phyloP scores from a whole-genome alignment of 179 eudicot species.

The Heliamphora pulchella region DNA sequence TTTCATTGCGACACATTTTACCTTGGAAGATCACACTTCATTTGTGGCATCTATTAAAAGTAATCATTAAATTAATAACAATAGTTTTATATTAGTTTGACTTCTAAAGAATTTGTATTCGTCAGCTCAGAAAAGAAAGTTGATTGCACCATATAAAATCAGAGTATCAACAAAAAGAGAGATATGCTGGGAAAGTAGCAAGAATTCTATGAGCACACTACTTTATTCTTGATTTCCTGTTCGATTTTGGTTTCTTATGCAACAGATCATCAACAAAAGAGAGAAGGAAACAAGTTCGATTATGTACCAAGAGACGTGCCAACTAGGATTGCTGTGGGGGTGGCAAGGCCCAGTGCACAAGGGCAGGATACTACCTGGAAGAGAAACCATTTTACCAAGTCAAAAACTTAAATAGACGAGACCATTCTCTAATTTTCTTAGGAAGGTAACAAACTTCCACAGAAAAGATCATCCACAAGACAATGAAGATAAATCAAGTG shows the following conservation, averaged over 20 bases:
- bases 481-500: neutral
- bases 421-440: neutral
- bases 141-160: neutral
- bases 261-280: neutral
- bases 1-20: neutral
- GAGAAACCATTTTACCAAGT: conserved; percentile 13
- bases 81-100: neutral
- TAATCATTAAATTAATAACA: neutral
- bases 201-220: neutral
- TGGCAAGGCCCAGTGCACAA: conserved; percentile 97
- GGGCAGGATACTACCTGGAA: conserved; percentile 95
- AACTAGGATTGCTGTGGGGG: conserved; percentile 94
- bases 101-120: neutral
- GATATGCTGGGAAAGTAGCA: neutral
- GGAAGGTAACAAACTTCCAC: conserved; percentile 6
- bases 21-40: neutral
- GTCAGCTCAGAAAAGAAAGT: neutral
- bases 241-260: neutral
- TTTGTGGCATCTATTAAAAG: neutral
- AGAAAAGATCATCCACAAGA: neutral
- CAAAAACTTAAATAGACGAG: neutral
- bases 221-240: neutral
- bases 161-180: conserved; percentile 12
- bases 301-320: conserved; percentile 88
- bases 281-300: conserved; percentile 1